Percentiles rank a stretch among this genome's conserved stretches.
Conservation (phyloP, 306 rosid species). For the Fragaria iinumae region DNA sequence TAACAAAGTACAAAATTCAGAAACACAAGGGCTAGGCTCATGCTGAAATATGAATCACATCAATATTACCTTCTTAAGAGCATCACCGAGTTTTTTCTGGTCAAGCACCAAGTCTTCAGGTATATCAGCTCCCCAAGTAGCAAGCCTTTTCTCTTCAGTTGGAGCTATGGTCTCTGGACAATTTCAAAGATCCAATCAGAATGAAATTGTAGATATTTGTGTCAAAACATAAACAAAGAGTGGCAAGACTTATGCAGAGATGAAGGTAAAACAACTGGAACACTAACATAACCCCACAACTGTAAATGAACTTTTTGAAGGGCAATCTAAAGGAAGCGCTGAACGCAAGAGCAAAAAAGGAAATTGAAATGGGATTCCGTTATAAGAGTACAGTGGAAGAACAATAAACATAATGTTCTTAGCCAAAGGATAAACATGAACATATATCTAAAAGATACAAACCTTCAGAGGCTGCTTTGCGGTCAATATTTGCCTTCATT, state of each 20-base stretch:
- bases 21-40: no score
- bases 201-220: neutral
- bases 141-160: slow-evolving; percentile 44
- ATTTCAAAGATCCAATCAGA: slow-evolving; percentile 4
- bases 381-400: neutral
- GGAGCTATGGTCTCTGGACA: slow-evolving; percentile 33
- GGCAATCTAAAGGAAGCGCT: neutral
- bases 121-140: slow-evolving; percentile 57
- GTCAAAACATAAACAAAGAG: neutral
- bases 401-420: neutral
- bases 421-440: neutral
- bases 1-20: no score
- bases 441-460: slow-evolving; percentile 5
- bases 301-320: neutral
- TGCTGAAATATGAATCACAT: neutral
- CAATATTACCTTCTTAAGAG: slow-evolving; percentile 46
- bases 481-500: slow-evolving; percentile 52
- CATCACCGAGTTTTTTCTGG: slow-evolving; percentile 42
- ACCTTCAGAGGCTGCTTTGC: slow-evolving; percentile 52
- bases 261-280: neutral
- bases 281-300: neutral
- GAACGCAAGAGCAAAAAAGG: neutral
- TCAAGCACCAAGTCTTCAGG: slow-evolving; percentile 51
- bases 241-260: neutral
- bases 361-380: neutral